phyloP scores from a whole-genome alignment of 768 basidiomycete genomes.

The Sporobolomyces pararoseus region DNA sequence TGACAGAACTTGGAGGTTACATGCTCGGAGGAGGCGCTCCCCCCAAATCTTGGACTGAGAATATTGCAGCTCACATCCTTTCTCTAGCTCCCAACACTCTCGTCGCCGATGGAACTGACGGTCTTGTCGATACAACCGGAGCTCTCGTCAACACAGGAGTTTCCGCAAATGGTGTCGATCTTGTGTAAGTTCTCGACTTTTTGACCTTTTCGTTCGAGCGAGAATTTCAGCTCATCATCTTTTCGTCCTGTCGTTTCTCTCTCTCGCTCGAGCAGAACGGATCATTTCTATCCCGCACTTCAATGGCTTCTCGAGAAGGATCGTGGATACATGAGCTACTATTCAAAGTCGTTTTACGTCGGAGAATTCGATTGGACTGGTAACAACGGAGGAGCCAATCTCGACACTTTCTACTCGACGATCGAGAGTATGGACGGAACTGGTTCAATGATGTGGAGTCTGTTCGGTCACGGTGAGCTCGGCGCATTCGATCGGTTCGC shows the following conservation, averaged over 20 bases:
- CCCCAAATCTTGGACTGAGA: constrained; percentile 45
- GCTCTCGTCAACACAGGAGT: constrained; percentile 36
- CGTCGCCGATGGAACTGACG: constrained; percentile 45
- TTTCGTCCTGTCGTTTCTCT: neutral
- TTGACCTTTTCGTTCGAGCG: neutral
- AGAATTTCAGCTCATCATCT: neutral
- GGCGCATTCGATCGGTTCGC: neutral
- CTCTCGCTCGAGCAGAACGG: constrained; percentile 12
- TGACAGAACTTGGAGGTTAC: constrained; percentile 43
- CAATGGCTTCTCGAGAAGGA: constrained; percentile 42
- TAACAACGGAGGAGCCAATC: constrained; percentile 35
- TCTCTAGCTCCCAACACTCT: constrained; percentile 47
- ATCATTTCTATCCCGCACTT: constrained; percentile 41
- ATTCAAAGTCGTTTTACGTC: constrained; percentile 45
- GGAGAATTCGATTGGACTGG: constrained; percentile 48
- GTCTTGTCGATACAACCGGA: constrained; percentile 41
- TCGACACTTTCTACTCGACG: constrained; percentile 38
- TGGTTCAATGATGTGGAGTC: constrained; percentile 47
- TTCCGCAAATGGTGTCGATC: constrained; percentile 37
- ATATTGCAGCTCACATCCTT: constrained; percentile 45
- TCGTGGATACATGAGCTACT: constrained; percentile 29
- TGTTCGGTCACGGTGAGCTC: constrained; percentile 46
- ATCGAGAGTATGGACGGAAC: constrained; percentile 37
- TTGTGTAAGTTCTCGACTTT: constrained; percentile 36
- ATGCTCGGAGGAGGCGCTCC: constrained; percentile 46